Evolutionary conservation across 768 basidiomycete genomes (phyloP).

Genomic region (Tylopilus subfusipes): DNA sequence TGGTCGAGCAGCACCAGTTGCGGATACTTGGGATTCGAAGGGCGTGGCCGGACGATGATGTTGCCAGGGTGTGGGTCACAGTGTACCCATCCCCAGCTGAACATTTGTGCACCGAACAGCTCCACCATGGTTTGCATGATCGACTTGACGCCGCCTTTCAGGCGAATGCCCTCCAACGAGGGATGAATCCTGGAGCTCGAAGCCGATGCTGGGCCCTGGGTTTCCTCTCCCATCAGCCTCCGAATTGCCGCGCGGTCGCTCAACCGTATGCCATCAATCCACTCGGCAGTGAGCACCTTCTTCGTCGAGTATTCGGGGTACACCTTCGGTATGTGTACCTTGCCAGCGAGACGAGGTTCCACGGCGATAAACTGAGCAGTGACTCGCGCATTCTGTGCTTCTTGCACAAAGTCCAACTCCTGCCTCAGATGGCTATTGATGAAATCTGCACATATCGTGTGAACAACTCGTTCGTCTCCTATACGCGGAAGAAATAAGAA

Average conservation of each 20-base stretch:
- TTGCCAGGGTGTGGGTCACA: conserved; percentile 80
- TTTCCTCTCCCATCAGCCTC: conserved; percentile 54
- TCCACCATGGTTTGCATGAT: conserved; percentile 88
- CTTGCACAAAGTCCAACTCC: conserved; percentile 79
- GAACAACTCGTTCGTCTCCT: background rate
- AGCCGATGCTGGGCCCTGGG: background rate
- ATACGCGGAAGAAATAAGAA: background rate
- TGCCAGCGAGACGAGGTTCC: conserved; percentile 66
- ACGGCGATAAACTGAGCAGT: conserved; percentile 65
- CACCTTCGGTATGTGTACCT: conserved; percentile 77
- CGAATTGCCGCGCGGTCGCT: conserved; percentile 59
- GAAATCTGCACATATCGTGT: conserved; percentile 47
- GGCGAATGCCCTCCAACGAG: conserved; percentile 20
- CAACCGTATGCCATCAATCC: conserved; percentile 75
- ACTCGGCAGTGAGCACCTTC: conserved; percentile 80
- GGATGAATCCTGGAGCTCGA: background rate
- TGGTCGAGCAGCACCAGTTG: conserved; percentile 89
- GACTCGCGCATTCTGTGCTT: conserved; percentile 71
- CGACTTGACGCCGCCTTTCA: conserved; percentile 57
- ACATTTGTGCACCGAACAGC: conserved; percentile 86
- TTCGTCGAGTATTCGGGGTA: conserved; percentile 70
- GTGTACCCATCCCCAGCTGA: conserved; percentile 88
- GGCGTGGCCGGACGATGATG: conserved; percentile 60
- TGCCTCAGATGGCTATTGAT: conserved; percentile 76
- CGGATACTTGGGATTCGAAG: conserved; percentile 29